Conservation (phyloP, 2,329 filamentous ascomycete genomes). For the Colletotrichum salicis region DNA sequence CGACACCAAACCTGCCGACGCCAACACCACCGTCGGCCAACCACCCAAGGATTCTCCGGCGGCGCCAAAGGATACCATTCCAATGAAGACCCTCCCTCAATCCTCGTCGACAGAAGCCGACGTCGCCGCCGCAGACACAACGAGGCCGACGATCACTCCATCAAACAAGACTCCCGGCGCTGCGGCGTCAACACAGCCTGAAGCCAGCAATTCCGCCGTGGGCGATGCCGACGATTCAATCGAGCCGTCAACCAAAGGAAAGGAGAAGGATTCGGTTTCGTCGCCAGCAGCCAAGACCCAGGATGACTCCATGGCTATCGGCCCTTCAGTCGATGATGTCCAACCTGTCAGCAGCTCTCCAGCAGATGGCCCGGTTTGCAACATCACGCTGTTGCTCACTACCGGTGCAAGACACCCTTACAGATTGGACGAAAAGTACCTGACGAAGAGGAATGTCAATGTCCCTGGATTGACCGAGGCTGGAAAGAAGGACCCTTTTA, state of each 20-base stretch:
- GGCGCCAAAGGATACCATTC: constrained; percentile 50
- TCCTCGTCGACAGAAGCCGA: constrained; percentile 29
- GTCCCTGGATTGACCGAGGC: constrained; percentile 72
- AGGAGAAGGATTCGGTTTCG: constrained; percentile 45
- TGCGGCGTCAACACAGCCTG: constrained; percentile 12
- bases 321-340: constrained; percentile 55
- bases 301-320: constrained; percentile 54
- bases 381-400: constrained; percentile 85
- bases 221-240: constrained; percentile 31
- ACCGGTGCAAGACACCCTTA: constrained; percentile 88
- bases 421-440: constrained; percentile 87
- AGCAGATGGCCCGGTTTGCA: constrained; percentile 61
- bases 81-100: constrained; percentile 49
- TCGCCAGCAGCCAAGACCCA: constrained; percentile 45
- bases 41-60: constrained; percentile 40
- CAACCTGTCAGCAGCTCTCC: constrained; percentile 45
- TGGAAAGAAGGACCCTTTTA: constrained; percentile 79
- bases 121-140: constrained; percentile 19
- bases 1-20: constrained; percentile 41
- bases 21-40: constrained; percentile 46
- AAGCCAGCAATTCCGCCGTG: background rate
- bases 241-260: constrained; percentile 44
- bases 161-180: constrained; percentile 10
- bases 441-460: constrained; percentile 81
- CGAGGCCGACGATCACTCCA: constrained; percentile 9